phyloP scores from a whole-genome alignment of 345 rosid species.

The Bruguiera gymnorhiza region DNA sequence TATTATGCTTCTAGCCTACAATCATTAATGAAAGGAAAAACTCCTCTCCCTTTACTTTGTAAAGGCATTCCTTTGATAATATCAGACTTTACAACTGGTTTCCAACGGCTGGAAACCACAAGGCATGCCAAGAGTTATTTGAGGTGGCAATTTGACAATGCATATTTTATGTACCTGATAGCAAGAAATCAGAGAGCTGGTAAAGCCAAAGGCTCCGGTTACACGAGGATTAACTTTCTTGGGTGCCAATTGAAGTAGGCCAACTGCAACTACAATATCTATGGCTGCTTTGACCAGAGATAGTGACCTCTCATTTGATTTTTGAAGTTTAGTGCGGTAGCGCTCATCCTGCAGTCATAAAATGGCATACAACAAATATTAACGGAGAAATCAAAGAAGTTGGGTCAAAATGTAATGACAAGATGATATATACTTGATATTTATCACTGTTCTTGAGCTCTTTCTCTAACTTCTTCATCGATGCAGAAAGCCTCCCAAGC shows the following conservation, averaged over 20 bases:
- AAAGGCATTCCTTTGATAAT: too few relatives aligned
- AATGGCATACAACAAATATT: neutral
- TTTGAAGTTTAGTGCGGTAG: conserved; percentile 66
- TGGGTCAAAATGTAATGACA: neutral
- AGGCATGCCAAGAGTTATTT: too few relatives aligned
- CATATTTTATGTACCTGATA: conserved; percentile 62
- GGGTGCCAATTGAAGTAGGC: conserved; percentile 87
- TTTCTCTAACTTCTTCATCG: conserved; percentile 75
- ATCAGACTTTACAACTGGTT: too few relatives aligned
- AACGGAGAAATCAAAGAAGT: neutral
- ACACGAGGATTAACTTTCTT: conserved; percentile 84
- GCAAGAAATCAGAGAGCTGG: conserved; percentile 80
- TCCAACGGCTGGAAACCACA: neutral
- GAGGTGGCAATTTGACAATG: neutral
- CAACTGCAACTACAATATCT: conserved; percentile 82
- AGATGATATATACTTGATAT: conserved; percentile 40
- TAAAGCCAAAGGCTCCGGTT: conserved; percentile 82
- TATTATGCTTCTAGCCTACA: too few relatives aligned
- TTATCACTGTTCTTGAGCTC: conserved; percentile 66
- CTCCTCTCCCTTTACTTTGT: too few relatives aligned
- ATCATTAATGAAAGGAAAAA: too few relatives aligned
- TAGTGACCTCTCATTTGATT: conserved; percentile 76
- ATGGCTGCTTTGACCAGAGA: conserved; percentile 77
- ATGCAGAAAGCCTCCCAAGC: conserved; percentile 74
- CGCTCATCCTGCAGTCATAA: conserved; percentile 54